Conservation (phyloP, 2,329 filamentous ascomycete species). For the Diaporthe nobilis region DNA sequence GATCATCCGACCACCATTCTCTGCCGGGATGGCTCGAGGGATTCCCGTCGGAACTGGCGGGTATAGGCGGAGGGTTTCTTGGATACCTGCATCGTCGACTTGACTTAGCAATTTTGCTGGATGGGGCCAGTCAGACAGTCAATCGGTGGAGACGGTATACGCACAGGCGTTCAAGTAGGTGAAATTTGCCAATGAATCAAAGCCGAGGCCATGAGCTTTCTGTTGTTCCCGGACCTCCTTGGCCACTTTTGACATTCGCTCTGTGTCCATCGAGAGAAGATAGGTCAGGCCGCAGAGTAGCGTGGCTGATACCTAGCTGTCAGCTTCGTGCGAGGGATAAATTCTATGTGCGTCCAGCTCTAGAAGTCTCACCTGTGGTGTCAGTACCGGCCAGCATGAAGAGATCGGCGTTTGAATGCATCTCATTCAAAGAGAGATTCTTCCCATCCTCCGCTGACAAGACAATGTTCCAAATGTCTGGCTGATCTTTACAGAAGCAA, state of each 20-base stretch:
- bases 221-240: conserved; percentile 29
- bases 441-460: not conserved
- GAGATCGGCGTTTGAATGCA: conserved; percentile 14
- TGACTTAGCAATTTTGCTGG: not conserved
- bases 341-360: not conserved
- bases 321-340: not conserved
- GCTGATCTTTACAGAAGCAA: conserved; percentile 5
- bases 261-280: conserved; percentile 25
- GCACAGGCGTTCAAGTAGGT: conserved; percentile 36
- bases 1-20: conserved; percentile 51
- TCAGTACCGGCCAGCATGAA: conserved; percentile 39
- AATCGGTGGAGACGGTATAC: not conserved
- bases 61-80: conserved; percentile 53
- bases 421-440: conserved; percentile 9
- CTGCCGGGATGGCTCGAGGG: conserved; percentile 45
- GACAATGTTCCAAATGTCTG: conserved; percentile 29
- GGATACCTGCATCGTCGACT: conserved; percentile 18
- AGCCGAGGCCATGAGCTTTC: not conserved
- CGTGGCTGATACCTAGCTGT: not conserved
- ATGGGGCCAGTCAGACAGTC: not conserved
- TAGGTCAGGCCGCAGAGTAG: conserved; percentile 27
- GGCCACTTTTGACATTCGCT: not conserved
- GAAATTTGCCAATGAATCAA: conserved; percentile 35
- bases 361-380: conserved; percentile 27
- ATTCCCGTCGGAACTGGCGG: conserved; percentile 49